Evolutionary conservation across 2,329 filamentous ascomycete species (phyloP), one percentile per base, ranked within the genome.

Genomic region (Gaeumannomyces sp.): DNA sequence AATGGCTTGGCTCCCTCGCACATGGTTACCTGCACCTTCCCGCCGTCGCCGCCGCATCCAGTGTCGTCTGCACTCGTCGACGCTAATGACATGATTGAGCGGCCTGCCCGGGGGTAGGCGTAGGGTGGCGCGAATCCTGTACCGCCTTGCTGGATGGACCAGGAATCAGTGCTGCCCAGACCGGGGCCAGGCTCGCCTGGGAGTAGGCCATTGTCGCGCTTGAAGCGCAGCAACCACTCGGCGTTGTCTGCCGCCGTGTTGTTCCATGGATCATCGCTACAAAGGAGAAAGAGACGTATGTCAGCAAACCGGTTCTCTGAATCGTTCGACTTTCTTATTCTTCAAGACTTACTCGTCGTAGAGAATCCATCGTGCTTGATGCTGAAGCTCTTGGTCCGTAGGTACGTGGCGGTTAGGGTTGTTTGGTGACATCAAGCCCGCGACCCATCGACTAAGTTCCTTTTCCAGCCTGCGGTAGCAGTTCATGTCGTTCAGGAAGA

Each of bases 181-280:
- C 83, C 84, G 0, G 84, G 84, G 0, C 84, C 82, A 5, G 77
- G 74, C 13, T 78, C 76, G n/a, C 77, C 73, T 0, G 77, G 75
- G 3, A 82, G 72, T 35, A 88, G 81, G 25, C 84, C 84, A 0
- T 76, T 78, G 61, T 85, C 80, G 14, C 84, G 80, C 73, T 89
- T 88, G 76, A 89, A 88, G 59, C 85, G 80, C 65, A 81, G 78
- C 16, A 89, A 78, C 86, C 86, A 89, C 72, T 88, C 85, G 0
- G 78, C 79, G 68, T 88, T 88, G 70, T 88, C 86, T 35, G 85
- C 85, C 0, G 84, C 83, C 0, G 85, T 88, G 69, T 86, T 82
- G 71, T 88, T 88, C 83, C 85, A 87, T 2, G 84, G 83, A 69
- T 88, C 85, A 65, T 88, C 85, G 65, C 83, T 85, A 59, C 33